These are phyloP conservation scores for Psilocybe cubensis DNA, from an alignment of 768 basidiomycete species.

Conservation along the genomic window DNA sequence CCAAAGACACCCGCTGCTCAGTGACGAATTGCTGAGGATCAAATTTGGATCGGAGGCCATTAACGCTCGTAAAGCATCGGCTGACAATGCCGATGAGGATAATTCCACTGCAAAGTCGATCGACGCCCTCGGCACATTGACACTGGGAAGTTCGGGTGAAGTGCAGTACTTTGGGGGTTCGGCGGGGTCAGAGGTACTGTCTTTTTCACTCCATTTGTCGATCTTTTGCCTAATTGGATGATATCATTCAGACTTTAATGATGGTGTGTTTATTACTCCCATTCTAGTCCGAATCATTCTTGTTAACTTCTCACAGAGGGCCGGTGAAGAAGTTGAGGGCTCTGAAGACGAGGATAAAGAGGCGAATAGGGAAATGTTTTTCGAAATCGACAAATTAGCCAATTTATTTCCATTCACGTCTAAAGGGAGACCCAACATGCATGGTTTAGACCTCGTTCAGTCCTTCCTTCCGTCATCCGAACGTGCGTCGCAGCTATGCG, in stretches of 20 bases:
- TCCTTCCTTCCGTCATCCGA: constrained; percentile 47
- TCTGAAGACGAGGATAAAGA: constrained; percentile 21
- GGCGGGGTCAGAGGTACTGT: constrained; percentile 60
- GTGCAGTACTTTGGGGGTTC: constrained; percentile 69
- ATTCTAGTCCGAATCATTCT: not conserved
- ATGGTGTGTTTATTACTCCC: constrained; percentile 27
- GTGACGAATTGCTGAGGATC: constrained; percentile 54
- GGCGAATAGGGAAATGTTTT: constrained; percentile 10
- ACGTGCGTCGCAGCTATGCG: constrained; percentile 41
- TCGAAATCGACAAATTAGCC: constrained; percentile 38
- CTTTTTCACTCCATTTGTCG: not conserved
- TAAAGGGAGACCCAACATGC: constrained; percentile 29
- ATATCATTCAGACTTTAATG: constrained; percentile 40
- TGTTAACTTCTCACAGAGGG: constrained; percentile 20
- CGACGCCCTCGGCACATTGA: constrained; percentile 67
- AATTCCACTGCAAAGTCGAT: constrained; percentile 38
- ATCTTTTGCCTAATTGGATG: not conserved
- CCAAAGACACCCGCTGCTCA: constrained; percentile 62
- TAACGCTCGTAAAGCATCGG: constrained; percentile 24
- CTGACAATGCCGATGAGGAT: constrained; percentile 32
- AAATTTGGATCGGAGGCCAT: constrained; percentile 61
- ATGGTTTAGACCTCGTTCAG: constrained; percentile 37
- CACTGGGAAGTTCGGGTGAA: constrained; percentile 61
- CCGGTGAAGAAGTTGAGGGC: constrained; percentile 36
- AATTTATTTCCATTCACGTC: constrained; percentile 46